Percentiles rank a stretch among this genome's conserved stretches.
Conservation (phyloP, 306 rosid species). For the Lagenaria siceraria region DNA sequence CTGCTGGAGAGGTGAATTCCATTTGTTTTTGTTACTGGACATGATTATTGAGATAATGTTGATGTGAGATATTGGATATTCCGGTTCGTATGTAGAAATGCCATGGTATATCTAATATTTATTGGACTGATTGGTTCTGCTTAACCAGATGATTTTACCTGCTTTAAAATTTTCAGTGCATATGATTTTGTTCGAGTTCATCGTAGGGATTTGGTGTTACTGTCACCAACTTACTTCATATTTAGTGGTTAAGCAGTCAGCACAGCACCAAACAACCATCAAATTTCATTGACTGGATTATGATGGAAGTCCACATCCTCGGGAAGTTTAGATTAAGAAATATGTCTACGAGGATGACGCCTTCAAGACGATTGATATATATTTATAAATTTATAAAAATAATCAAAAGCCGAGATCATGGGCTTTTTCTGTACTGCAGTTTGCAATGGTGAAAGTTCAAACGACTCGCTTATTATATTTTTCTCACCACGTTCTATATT, state of each 20-base stretch:
- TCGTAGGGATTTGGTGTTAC: not conserved
- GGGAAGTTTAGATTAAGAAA: not conserved
- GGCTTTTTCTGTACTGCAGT: not conserved
- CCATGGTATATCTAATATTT: not conserved
- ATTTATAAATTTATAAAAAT: not conserved
- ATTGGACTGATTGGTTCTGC: not conserved
- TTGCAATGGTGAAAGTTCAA: not conserved
- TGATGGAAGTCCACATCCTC: not conserved
- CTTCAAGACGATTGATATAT: not conserved
- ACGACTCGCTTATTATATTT: not conserved
- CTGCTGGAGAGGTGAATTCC: constrained; percentile 57
- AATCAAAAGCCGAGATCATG: not conserved
- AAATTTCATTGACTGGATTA: not conserved
- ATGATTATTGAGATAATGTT: not conserved
- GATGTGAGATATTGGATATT: not conserved
- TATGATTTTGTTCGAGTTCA: not conserved
- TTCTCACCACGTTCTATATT: constrained; percentile 10
- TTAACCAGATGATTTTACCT: not conserved
- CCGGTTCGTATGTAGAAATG: not conserved
- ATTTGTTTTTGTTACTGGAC: not conserved
- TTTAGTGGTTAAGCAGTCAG: not conserved
- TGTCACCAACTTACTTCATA: not conserved
- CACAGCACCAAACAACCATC: not conserved
- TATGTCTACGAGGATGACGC: not conserved
- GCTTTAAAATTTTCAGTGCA: not conserved